Conservation (phyloP, 306 rosid genomes). For the Geum urbanum region DNA sequence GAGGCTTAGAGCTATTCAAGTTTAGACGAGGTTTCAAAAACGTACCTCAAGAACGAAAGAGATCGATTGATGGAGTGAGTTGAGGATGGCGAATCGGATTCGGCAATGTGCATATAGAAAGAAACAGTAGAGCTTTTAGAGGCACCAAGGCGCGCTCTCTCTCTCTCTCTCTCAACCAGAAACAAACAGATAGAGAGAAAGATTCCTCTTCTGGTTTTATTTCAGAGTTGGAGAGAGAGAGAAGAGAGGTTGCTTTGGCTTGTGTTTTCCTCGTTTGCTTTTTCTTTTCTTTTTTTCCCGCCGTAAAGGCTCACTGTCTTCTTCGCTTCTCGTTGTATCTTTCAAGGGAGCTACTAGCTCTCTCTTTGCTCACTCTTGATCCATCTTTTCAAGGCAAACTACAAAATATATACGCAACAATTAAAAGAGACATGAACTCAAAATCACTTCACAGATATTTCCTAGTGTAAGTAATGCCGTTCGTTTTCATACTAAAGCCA, state of each 20-base stretch:
- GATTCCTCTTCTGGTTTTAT: background rate
- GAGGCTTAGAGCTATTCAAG: background rate
- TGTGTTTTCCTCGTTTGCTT: slow-evolving; percentile 29
- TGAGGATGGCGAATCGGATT: background rate
- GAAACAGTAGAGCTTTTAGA: background rate
- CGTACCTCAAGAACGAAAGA: background rate
- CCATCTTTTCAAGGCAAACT: background rate
- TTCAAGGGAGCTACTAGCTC: slow-evolving; percentile 5
- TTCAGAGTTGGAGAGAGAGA: background rate
- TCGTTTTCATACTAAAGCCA: no score
- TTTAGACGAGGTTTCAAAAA: background rate
- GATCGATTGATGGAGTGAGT: background rate
- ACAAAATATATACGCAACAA: background rate
- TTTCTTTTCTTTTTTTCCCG: slow-evolving; percentile 33
- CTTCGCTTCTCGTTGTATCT: slow-evolving; percentile 22
- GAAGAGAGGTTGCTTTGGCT: slow-evolving; percentile 10
- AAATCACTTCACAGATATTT: background rate
- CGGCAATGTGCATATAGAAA: background rate
- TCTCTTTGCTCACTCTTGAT: background rate
- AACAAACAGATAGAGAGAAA: background rate
- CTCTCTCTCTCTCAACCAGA: background rate
- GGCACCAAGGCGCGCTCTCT: background rate
- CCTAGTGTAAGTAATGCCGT: no score
- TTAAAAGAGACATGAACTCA: background rate
- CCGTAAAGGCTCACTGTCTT: slow-evolving; percentile 31